Conservation (phyloP, 2,329 filamentous ascomycete species). For the Escovopsis weberi region DNA sequence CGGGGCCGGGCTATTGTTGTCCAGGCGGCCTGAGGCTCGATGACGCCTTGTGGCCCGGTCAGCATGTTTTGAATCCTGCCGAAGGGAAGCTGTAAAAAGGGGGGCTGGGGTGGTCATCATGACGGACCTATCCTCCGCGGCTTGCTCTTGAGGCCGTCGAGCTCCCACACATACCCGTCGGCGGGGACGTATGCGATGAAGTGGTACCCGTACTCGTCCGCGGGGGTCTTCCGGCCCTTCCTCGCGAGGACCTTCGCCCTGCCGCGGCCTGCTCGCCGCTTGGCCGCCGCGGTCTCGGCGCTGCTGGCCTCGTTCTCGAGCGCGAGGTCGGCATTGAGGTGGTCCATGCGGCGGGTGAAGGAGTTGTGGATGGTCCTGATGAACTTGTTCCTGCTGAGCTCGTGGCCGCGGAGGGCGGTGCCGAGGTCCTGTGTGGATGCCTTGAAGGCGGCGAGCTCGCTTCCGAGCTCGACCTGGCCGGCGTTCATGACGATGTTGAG, state of each 20-base stretch:
- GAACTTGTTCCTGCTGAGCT: slow-evolving; percentile 58
- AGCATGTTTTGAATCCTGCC: too few relatives aligned
- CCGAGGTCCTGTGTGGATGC: slow-evolving; percentile 52
- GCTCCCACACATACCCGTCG: slow-evolving; percentile 64
- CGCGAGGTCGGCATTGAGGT: slow-evolving; percentile 55
- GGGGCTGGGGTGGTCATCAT: not conserved
- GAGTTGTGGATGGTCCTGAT: slow-evolving; percentile 79
- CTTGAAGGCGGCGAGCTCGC: slow-evolving; percentile 59
- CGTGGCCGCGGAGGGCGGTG: slow-evolving; percentile 60
- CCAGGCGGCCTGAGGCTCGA: slow-evolving; percentile 38
- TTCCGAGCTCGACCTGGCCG: slow-evolving; percentile 49
- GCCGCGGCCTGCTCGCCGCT: slow-evolving; percentile 24
- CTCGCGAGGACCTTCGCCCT: slow-evolving; percentile 24
- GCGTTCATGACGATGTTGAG: slow-evolving; percentile 90
- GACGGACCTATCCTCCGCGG: slow-evolving; percentile 31
- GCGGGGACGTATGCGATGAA: slow-evolving; percentile 81
- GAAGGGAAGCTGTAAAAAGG: not conserved
- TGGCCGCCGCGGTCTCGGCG: slow-evolving; percentile 18
- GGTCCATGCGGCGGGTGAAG: slow-evolving; percentile 66
- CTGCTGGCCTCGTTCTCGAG: slow-evolving; percentile 41
- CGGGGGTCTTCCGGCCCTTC: slow-evolving; percentile 21
- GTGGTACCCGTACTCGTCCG: slow-evolving; percentile 56
- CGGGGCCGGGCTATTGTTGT: slow-evolving; percentile 46
- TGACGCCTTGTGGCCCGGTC: slow-evolving; percentile 8
- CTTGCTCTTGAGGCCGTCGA: slow-evolving; percentile 67